Evolutionary conservation across 345 rosid genomes (phyloP).

Genomic region (Corymbia maculata): DNA sequence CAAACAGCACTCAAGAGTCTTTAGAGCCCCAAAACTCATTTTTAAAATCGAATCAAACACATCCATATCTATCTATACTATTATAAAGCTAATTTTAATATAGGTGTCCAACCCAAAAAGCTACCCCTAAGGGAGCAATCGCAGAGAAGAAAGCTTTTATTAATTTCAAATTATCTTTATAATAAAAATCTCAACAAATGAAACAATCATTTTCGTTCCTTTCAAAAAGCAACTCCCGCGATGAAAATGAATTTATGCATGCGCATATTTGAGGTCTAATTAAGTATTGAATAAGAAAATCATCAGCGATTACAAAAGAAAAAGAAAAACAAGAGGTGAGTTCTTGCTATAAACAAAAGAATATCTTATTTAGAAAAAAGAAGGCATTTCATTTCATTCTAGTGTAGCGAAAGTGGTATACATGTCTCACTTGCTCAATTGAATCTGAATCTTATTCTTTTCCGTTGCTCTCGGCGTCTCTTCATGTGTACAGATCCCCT

Average conservation of each 20-base stretch:
- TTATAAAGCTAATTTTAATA: background rate
- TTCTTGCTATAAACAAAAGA: background rate
- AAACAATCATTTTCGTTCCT: background rate
- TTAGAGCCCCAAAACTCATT: background rate
- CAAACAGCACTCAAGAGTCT: accelerated
- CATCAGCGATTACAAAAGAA: background rate
- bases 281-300: background rate
- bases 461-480: background rate
- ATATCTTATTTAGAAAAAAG: background rate
- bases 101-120: background rate
- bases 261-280: background rate
- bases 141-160: background rate
- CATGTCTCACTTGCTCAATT: background rate
- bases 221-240: background rate
- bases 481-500: background rate
- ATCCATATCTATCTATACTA: background rate
- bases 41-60: background rate
- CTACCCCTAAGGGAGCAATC: background rate
- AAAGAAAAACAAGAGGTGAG: background rate
- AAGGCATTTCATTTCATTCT: background rate
- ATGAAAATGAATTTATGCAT: background rate
- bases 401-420: accelerated
- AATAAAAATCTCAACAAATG: background rate
- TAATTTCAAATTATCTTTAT: background rate
- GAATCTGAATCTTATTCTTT: background rate